Conservation (phyloP, 192 early-diverging fungal genomes). For the Coemansia guatemalensis region DNA sequence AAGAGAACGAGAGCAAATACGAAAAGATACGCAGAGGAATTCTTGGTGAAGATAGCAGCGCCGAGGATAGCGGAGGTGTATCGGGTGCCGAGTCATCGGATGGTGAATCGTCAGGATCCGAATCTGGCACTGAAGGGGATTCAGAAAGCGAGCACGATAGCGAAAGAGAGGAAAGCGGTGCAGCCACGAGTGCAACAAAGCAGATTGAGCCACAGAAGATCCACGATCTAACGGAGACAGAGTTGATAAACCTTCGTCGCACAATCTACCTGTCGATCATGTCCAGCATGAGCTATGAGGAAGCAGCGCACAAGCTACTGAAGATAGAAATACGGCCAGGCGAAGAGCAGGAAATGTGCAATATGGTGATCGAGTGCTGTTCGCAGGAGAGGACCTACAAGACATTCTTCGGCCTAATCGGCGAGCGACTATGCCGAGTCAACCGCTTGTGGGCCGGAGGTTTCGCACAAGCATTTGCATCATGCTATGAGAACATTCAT, state of each 20-base stretch:
- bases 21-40: slow-evolving; percentile 78
- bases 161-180: slow-evolving; percentile 16
- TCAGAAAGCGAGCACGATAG: slow-evolving; percentile 45
- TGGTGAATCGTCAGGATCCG: slow-evolving; percentile 25
- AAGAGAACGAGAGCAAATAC: slow-evolving; percentile 85
- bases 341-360: slow-evolving; percentile 88
- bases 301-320: slow-evolving; percentile 93
- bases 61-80: slow-evolving; percentile 9
- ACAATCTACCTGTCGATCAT: slow-evolving; percentile 96
- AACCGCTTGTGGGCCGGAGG: slow-evolving; percentile 74
- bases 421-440: slow-evolving; percentile 89
- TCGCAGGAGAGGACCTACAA: slow-evolving; percentile 94
- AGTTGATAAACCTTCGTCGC: slow-evolving; percentile 81
- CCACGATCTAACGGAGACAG: slow-evolving; percentile 87
- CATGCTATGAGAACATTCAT: slow-evolving; percentile 89
- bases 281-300: slow-evolving; percentile 93
- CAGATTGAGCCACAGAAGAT: slow-evolving; percentile 56
- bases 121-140: slow-evolving; percentile 48
- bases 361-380: slow-evolving; percentile 98
- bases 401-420: slow-evolving; percentile 89
- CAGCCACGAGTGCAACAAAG: not conserved
- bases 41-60: slow-evolving; percentile 71
- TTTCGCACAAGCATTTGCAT: slow-evolving; percentile 76
- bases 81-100: slow-evolving; percentile 42
- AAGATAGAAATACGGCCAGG: slow-evolving; percentile 79